A percentile compares a stretch with the other conserved stretches of the same genome.
These are phyloP conservation scores for Hygrocybe punicea DNA, from an alignment of 768 basidiomycete genomes.

Conservation along the genomic window DNA sequence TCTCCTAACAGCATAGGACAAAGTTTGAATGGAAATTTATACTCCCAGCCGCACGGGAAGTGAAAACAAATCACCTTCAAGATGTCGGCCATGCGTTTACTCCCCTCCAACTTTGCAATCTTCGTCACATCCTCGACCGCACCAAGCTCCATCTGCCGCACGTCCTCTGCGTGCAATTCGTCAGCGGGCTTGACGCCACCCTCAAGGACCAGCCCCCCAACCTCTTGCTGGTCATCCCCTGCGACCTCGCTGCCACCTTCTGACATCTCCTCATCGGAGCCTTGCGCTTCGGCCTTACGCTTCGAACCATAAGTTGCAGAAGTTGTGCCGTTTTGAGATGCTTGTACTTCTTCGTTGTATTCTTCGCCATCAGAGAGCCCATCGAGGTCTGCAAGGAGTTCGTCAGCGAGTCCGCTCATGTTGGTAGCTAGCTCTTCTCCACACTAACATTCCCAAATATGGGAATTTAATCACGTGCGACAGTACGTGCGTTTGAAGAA, in stretches of 20 bases:
- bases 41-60: background rate
- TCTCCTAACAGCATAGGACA: constrained; percentile 54
- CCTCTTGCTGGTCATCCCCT: constrained; percentile 43
- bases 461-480: no score
- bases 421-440: background rate
- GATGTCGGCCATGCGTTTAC: constrained; percentile 84
- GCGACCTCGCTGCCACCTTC: constrained; percentile 48
- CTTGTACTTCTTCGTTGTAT: constrained; percentile 44
- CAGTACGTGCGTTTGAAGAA: no score
- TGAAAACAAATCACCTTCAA: constrained; percentile 52
- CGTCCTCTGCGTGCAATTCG: constrained; percentile 90
- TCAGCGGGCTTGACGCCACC: constrained; percentile 94
- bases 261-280: constrained; percentile 54
- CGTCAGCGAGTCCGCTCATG: constrained; percentile 86
- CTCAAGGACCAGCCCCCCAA: constrained; percentile 66
- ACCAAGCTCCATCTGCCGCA: constrained; percentile 89
- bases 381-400: constrained; percentile 89
- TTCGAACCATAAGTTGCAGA: constrained; percentile 41
- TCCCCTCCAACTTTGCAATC: constrained; percentile 84
- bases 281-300: constrained; percentile 52
- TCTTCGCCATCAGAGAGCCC: constrained; percentile 68
- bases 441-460: background rate
- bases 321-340: constrained; percentile 16
- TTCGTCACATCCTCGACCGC: constrained; percentile 80
- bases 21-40: background rate